Base-by-base conservation (phyloP, 805 yeast species). In the Wickerhamomyces hampshirensis region DNA sequence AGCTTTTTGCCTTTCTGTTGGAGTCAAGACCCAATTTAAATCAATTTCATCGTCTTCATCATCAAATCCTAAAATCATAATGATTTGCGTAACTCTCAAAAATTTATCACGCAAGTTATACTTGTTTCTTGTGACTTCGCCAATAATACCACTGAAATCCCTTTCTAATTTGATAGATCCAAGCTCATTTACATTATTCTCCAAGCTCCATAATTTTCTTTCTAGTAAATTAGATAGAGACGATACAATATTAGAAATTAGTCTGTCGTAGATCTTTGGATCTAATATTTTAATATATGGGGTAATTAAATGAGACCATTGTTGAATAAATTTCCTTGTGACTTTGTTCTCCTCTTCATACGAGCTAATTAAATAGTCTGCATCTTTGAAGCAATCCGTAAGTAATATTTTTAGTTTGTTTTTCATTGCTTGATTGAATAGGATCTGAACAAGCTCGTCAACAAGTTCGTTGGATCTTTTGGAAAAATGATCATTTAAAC, bases 161-260 rank as follows among this genome's bases (percentile, higher is more conserved):
- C 84, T 76, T 46, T 93, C 98, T 33, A 93, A 63, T 45, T 80
- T 83, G 14, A 87, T 70, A 0, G 94, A 79, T 1, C 97, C 98
- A 28, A 84, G 60, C 48, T 84, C 94, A 53, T 85, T 88, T 41
- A 87, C 75, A 46, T 75, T 77, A 35, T 75, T 73, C 32, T 80
- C 74, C 31, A 84, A 65, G 4, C 68, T 47, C 77, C 91, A 75
- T 19, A 91, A 63, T 48, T 79, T 79, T 43, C 73, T 69, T 51
- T 86, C 95, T 4, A 87, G 50, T 13, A 72, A 47, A 15, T 63
- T 63, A 2, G 87, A 77, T 18, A 85, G 51, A 30, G 72, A 64
- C 4, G 69, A 60, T 5, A 84, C 80, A 4, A 79, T 64, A 4
- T 70, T 58, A 5, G 65, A 51, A 16, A 72, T 60, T 28, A 85